phyloP scores from a whole-genome alignment of 2,329 filamentous ascomycete genomes.

The Colletotrichum scovillei region DNA sequence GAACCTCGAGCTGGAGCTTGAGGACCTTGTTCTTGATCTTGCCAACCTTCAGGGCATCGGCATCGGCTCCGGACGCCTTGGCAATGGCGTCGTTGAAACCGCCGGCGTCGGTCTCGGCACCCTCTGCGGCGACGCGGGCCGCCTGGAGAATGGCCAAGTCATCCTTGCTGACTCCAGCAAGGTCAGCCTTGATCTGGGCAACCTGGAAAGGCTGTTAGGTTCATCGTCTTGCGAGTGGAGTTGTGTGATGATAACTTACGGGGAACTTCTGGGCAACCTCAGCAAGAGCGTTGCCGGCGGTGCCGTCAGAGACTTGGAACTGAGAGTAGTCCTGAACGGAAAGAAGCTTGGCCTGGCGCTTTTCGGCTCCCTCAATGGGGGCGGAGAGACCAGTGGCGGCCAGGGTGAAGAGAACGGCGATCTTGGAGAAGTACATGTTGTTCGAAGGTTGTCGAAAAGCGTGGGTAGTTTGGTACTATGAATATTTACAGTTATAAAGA shows the following conservation, averaged over 20 bases:
- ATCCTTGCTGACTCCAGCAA: slow-evolving; percentile 55
- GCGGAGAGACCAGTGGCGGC: slow-evolving; percentile 47
- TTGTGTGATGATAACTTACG: slow-evolving; percentile 44
- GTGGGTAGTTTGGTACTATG: not conserved
- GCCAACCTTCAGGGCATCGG: slow-evolving; percentile 61
- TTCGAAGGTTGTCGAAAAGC: slow-evolving; percentile 11
- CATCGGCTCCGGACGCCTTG: slow-evolving; percentile 54
- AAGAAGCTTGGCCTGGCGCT: slow-evolving; percentile 38
- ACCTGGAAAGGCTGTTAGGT: slow-evolving; percentile 7
- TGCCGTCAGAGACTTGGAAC: slow-evolving; percentile 61
- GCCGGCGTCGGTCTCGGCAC: slow-evolving; percentile 57
- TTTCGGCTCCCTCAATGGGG: slow-evolving; percentile 36
- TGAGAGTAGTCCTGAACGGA: slow-evolving; percentile 32
- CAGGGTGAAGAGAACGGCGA: slow-evolving; percentile 49
- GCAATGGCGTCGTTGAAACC: slow-evolving; percentile 66
- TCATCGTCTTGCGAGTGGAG: no score
- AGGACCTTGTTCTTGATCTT: slow-evolving; percentile 73
- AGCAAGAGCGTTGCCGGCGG: slow-evolving; percentile 62
- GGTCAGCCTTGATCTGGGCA: slow-evolving; percentile 45
- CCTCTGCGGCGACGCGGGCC: slow-evolving; percentile 61
- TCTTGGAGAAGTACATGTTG: slow-evolving; percentile 53
- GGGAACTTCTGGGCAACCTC: slow-evolving; percentile 67
- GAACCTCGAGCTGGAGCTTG: slow-evolving; percentile 64
- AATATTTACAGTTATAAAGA: slow-evolving; percentile 25
- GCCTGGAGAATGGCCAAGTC: slow-evolving; percentile 64